Base-by-base conservation (phyloP, 768 basidiomycete genomes). In the Leucogyrophana mollusca region DNA sequence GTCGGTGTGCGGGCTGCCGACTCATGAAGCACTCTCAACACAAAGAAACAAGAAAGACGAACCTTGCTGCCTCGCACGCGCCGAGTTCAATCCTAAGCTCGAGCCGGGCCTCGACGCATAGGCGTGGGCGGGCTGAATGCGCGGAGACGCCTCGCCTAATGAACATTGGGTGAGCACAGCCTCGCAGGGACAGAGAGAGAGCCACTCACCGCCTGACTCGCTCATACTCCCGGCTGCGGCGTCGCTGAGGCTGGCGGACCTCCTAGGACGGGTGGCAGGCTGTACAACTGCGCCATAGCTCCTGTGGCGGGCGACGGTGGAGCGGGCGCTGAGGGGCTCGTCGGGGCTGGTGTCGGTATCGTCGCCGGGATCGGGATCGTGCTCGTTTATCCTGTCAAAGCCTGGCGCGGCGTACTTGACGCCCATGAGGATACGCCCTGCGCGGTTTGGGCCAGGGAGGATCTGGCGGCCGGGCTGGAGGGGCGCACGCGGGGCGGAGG, bases 221-320 rank as follows among this genome's bases (percentile, higher is more conserved):
- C 27, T 30, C 13, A 30, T 7, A 30, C 27, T 30, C 27, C 27
- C 27, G 13, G 27, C 27, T 18, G 74, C 59, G 22, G 82, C 79
- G 58, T 89, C 85, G 56, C 85, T 89, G 40, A 90, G 68, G 61
- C 87, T 88, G 13, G 85, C 84, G n/a, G 87, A 89, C 45, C 87
- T 76, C 46, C 87, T 72, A 40, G 84, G 79, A 30, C 86, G 78
- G n/a, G 72, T 71, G 47, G 55, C 69, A 9, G 27, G 27, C 13
- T 30, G 27, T 30, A 30, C 27, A 30, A 30, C 27, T 13, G 27
- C 27, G 21, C 27, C 60, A 24, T 66, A 56, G 40, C 34, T 62
- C 20, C 64, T 58, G 25, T 58, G 65, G 47, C 62, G 66, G 40
- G 11, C 47, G 42, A 11, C 9, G 9, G 30, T 36, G 30, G 20